Base-by-base conservation (phyloP, 495 filamentous ascomycete species). In the Penicillium goetzii region DNA sequence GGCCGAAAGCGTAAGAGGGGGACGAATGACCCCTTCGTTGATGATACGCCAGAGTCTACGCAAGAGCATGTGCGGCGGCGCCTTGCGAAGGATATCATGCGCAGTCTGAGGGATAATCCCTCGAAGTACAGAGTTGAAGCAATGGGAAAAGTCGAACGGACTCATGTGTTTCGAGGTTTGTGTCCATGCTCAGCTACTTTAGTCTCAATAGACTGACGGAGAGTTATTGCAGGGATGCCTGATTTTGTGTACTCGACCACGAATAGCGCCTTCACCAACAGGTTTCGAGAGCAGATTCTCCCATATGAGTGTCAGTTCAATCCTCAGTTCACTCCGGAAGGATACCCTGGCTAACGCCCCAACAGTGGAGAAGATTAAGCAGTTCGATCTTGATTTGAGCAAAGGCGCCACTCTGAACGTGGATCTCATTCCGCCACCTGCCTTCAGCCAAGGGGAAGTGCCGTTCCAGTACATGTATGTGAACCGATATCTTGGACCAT, bases 81-180 rank as follows among this genome's bases (percentile, higher is more conserved):
- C 47, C 73, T 59, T 26, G 74, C 80, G 9, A 67, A 68, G 33
- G 69, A 79, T 49, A 61, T 96, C 23, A 70, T 89, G 47, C 86
- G 86, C 53, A 90, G 82, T 61, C 76, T 98, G 60, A 80, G 79
- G 55, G 92, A 93, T 74, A 94, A 92, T 70, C 73, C 83, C 0
- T 84, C 80, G 0, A 86, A 79, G 21, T 96, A 96, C 72, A 77
- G 77, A 7, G 80, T 93, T 53, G 86, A 93, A 68, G 79, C 86
- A 10, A 79, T 95, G 2, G 95, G 92, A 2, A 77, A 84, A 33
- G 84, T 99, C 55, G 81, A 85, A 33, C 84, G 89, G 45, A 94
- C 92, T 10, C 93, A 98, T 81, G 87, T 94, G 25, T 98, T 95
- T 73, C 86, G 95, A 78, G 83, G 89, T 91, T 54, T 50, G 47